phyloP scores from a whole-genome alignment of 306 rosid genomes.

The Astragalus membranaceus region DNA sequence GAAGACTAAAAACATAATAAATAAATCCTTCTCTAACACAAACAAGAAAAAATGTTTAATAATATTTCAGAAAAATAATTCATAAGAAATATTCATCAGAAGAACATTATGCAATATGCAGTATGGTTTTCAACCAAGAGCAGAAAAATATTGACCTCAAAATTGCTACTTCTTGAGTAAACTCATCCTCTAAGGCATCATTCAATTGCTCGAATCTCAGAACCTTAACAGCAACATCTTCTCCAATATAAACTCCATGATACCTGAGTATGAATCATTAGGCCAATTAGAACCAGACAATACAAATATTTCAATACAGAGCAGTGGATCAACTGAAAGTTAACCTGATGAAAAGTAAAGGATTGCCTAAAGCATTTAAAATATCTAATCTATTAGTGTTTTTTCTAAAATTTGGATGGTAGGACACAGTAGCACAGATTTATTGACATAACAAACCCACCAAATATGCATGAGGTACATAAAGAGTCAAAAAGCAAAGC shows the following conservation, averaged over 20 bases:
- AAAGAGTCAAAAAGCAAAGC: slow-evolving; percentile 4
- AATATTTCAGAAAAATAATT: slow-evolving; percentile 2
- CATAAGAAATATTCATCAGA: not conserved
- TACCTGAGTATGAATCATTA: slow-evolving; percentile 41
- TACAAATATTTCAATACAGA: not conserved
- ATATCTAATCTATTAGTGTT: not conserved
- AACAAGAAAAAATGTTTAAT: not conserved
- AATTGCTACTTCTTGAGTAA: slow-evolving; percentile 93
- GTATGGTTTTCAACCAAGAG: not conserved
- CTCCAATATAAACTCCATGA: slow-evolving; percentile 77
- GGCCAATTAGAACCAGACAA: slow-evolving; percentile 9
- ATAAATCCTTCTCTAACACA: not conserved
- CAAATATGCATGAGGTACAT: not conserved
- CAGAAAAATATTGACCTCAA: slow-evolving; percentile 47
- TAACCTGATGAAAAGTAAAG: not conserved
- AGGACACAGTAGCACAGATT: not conserved
- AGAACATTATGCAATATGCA: slow-evolving; percentile 8
- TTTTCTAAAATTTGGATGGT: not conserved
- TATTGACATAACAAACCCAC: not conserved
- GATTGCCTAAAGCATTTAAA: not conserved
- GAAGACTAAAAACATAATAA: no score
- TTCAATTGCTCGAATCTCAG: slow-evolving; percentile 78
- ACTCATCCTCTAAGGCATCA: slow-evolving; percentile 80
- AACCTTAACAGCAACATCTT: slow-evolving; percentile 97
- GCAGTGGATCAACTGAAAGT: not conserved